These are phyloP conservation scores for Schizopora paradoxa DNA, from an alignment of 1,284 basidiomycete species.

Conservation along the genomic window DNA sequence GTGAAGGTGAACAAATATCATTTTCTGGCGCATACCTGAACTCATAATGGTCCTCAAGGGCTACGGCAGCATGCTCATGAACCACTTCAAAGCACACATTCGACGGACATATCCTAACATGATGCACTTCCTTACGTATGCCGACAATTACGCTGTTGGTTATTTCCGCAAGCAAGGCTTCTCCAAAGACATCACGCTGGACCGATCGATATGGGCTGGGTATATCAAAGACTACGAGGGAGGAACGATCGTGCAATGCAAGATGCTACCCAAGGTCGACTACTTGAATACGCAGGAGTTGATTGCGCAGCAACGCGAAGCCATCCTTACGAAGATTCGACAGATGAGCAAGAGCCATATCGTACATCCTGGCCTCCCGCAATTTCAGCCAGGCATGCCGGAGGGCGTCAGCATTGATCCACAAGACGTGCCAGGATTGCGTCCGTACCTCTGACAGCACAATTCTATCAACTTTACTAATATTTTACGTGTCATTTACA, in stretches of 20 bases:
- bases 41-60: slow-evolving; percentile 50
- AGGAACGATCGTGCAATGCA: slow-evolving; percentile 99
- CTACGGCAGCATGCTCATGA: slow-evolving; percentile 98
- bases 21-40: slow-evolving; percentile 9
- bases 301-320: slow-evolving; percentile 82
- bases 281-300: slow-evolving; percentile 83
- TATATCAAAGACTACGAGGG: slow-evolving; percentile 99
- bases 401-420: slow-evolving; percentile 52
- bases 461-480: slow-evolving; percentile 1
- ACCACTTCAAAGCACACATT: slow-evolving; percentile 96
- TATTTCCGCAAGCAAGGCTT: slow-evolving; percentile 99
- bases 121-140: slow-evolving; percentile 96
- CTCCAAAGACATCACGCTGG: slow-evolving; percentile 92
- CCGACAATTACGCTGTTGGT: slow-evolving; percentile 98
- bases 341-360: slow-evolving; percentile 85
- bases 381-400: slow-evolving; percentile 61
- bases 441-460: slow-evolving; percentile 42
- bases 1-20: slow-evolving; percentile 69
- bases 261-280: slow-evolving; percentile 86
- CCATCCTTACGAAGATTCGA: slow-evolving; percentile 85
- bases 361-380: slow-evolving; percentile 76
- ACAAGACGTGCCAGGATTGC: slow-evolving; percentile 79
- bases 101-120: slow-evolving; percentile 74
- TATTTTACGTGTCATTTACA: slow-evolving; percentile 26
- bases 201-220: slow-evolving; percentile 91